phyloP scores from a whole-genome alignment of 2,329 filamentous ascomycete species.

The Aspergillus bombycis region DNA sequence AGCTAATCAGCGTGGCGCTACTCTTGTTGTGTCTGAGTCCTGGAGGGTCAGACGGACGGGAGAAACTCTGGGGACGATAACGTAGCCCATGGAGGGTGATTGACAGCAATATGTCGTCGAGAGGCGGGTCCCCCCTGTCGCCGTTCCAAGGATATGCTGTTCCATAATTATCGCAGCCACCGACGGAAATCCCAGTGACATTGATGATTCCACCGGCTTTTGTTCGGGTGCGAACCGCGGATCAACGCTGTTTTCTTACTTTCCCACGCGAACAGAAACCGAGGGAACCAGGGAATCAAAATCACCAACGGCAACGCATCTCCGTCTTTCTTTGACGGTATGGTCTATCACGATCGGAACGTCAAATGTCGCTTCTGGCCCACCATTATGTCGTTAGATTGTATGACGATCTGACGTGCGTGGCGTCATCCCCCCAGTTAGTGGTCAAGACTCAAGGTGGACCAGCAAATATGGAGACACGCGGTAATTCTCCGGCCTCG shows the following conservation, averaged over 20 bases:
- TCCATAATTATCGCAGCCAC: not conserved
- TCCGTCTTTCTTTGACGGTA: not conserved
- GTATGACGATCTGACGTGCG: constrained; percentile 16
- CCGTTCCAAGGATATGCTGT: not conserved
- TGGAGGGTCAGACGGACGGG: constrained; percentile 5
- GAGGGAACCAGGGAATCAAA: not conserved
- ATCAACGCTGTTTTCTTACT: not conserved
- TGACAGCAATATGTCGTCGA: not conserved
- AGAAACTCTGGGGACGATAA: not conserved
- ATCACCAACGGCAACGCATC: not conserved
- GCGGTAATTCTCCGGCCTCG: constrained; percentile 6
- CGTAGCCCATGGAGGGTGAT: not conserved
- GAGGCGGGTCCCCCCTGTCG: constrained; percentile 1
- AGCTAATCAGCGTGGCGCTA: constrained; percentile 7
- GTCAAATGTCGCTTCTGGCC: not conserved
- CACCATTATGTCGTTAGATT: not conserved
- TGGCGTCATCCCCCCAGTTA: constrained; percentile 24
- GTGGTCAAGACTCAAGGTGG: constrained; percentile 9
- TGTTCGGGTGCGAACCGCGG: constrained; percentile 1
- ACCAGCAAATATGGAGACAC: constrained; percentile 8
- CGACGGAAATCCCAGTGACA: not conserved
- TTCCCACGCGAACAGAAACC: not conserved
- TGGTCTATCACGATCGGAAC: not conserved
- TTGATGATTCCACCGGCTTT: not conserved
- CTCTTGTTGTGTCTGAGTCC: not conserved